Conservation (phyloP, 164 flowering plant genomes). For the Vitis labrusca region DNA sequence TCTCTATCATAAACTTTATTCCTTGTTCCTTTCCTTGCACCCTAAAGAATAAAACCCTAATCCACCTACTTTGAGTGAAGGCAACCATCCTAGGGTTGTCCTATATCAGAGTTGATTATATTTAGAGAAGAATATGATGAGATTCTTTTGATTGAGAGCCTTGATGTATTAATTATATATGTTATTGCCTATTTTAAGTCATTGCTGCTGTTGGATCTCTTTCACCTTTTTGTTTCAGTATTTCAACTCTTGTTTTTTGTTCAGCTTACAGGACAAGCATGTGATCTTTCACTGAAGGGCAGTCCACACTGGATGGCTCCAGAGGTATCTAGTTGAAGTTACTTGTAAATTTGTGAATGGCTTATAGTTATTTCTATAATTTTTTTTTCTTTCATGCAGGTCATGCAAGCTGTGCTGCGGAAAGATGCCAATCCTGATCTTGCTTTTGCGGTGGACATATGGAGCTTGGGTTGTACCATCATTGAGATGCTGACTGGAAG, state of each 20-base stretch:
- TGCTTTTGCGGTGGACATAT: slow-evolving; percentile 82
- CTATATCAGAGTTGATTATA: too few species aligned
- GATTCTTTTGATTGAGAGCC: not conserved
- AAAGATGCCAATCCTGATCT: slow-evolving; percentile 49
- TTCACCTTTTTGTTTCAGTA: not conserved
- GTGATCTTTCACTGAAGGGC: slow-evolving; percentile 77
- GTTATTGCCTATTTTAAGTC: not conserved
- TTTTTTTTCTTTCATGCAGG: slow-evolving; percentile 28
- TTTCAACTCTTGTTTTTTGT: not conserved
- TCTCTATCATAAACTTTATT: too few species aligned
- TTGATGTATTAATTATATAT: not conserved
- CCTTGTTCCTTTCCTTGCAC: too few species aligned
- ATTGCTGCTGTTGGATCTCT: not conserved
- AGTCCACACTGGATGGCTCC: slow-evolving; percentile 99
- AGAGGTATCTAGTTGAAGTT: slow-evolving; percentile 51
- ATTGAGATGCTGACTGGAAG: slow-evolving; percentile 86
- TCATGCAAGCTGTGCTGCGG: slow-evolving; percentile 61
- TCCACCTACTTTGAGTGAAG: too few species aligned
- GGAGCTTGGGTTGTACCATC: slow-evolving; percentile 93
- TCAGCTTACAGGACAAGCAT: slow-evolving; percentile 68
- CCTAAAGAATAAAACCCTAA: too few species aligned
- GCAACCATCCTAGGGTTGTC: too few species aligned
- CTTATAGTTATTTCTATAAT: not conserved
- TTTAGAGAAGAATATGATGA: not conserved
- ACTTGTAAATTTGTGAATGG: not conserved